Evolutionary conservation across 2,329 filamentous ascomycete genomes (phyloP), one percentile per base, ranked within the genome.

Genomic region (Microcera coccophila): DNA sequence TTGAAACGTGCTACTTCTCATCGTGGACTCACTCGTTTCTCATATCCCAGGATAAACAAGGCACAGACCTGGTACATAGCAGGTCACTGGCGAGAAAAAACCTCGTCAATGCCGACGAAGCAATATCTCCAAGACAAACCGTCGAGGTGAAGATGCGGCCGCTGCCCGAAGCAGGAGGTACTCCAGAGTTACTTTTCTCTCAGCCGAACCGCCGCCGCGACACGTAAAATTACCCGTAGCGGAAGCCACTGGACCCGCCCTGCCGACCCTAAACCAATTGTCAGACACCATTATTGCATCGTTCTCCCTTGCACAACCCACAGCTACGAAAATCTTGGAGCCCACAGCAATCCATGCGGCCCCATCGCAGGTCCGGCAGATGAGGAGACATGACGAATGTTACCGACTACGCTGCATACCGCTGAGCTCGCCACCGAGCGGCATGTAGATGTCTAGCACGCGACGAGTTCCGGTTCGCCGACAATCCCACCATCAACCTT

Each of bases 331-430:
- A 10, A 40, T 40, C 38, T 31, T 33, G 22, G 33, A 41, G 8
- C 21, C 19, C 36, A 34, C 19, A 43, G 36, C 41, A 43, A 45
- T 29, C 36, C 33, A 22, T 26, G 24, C 38, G 35, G 29, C 41
- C 21, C 40, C 41, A 39, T 41, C 41, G 41, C 45, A 44, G 39
- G 40, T 44, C 51, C 45, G 49, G 55, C 50, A 58, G 48, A 58
- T 52, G 48, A 55, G 53, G 53, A 49, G 50, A 55, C 50, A 52
- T 38, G 37, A 33, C 48, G 36, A 54, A 47, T 44, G 52, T 55
- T 57, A 57, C 41, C 50, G 45, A 53, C 54, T 57, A 56, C 52
- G 39, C 56, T 43, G 41, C 36, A 24, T 38, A 32, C 49, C 41
- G 33, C 41, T 35, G 32, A 48, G 44, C 47, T 44, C 42, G 29